Percentiles rank a stretch among this genome's conserved stretches.
phyloP scores from a whole-genome alignment of 441 rosid species.

The Corymbia calophylla region DNA sequence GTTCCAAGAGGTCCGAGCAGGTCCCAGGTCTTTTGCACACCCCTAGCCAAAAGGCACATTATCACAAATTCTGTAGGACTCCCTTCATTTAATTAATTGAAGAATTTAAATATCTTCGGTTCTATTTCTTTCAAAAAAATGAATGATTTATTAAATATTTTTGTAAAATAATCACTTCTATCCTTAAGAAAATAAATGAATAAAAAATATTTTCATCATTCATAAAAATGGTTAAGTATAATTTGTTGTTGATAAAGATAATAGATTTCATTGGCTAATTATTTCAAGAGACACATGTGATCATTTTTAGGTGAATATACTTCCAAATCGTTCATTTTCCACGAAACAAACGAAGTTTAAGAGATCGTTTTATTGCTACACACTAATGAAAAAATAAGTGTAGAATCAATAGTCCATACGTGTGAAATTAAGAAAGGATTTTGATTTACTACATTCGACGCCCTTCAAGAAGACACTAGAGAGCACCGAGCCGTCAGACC shows the following conservation, averaged over 20 bases:
- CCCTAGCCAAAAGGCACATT: neutral
- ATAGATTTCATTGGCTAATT: too few species aligned
- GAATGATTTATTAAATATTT: neutral
- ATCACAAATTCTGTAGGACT: neutral
- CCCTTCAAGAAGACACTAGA: neutral
- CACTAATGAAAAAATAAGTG: neutral
- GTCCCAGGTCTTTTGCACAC: too few species aligned
- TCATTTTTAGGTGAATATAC: neutral
- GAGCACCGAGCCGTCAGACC: neutral
- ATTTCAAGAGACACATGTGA: neutral
- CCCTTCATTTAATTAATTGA: neutral
- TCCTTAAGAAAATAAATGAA: neutral
- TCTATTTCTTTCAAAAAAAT: too few species aligned
- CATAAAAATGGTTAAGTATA: neutral
- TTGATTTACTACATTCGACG: neutral
- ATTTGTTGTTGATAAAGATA: neutral
- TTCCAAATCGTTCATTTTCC: neutral
- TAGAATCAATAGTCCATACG: neutral
- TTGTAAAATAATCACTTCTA: neutral
- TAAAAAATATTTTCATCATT: neutral
- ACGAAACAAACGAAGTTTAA: fast-evolving
- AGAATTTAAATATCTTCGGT: too few species aligned
- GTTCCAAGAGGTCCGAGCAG: too few species aligned
- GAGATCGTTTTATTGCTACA: neutral
- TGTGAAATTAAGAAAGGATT: neutral